phyloP scores from a whole-genome alignment of 2,329 filamentous ascomycete species.

The Alternaria burnsii region DNA sequence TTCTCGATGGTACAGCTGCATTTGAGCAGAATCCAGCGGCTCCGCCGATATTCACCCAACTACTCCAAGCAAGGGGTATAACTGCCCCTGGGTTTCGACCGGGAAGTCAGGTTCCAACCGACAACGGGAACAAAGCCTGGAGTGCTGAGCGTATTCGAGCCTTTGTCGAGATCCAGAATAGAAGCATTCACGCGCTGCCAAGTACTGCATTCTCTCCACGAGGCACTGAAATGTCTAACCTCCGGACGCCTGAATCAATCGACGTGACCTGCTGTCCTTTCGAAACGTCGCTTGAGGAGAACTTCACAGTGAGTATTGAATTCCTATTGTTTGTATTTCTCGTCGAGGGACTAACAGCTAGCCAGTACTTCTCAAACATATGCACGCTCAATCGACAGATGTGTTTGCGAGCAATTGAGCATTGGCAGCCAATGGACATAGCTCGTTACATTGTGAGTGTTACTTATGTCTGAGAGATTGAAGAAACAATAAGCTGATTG shows the following conservation, averaged over 20 bases:
- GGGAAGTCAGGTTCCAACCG: not conserved
- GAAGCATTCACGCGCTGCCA: not conserved
- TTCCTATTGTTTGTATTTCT: not conserved
- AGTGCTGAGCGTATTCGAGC: slow-evolving; percentile 7
- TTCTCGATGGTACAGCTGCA: not conserved
- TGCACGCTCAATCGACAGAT: slow-evolving; percentile 11
- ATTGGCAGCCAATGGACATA: slow-evolving; percentile 6
- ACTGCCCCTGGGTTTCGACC: not conserved
- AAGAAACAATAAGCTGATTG: not conserved
- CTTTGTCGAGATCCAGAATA: slow-evolving; percentile 8
- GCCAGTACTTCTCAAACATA: slow-evolving; percentile 4
- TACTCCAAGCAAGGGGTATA: not conserved
- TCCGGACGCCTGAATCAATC: slow-evolving; percentile 11
- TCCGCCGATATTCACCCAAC: not conserved
- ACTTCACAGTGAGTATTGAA: slow-evolving; percentile 6
- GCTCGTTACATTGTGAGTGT: slow-evolving; percentile 7
- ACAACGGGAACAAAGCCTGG: slow-evolving; percentile 7
- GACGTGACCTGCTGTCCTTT: slow-evolving; percentile 13
- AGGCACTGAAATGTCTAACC: slow-evolving; percentile 10
- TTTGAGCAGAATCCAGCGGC: not conserved
- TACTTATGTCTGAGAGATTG: not conserved
- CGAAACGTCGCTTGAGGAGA: slow-evolving; percentile 12
- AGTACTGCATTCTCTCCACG: not conserved
- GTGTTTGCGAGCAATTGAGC: slow-evolving; percentile 1
- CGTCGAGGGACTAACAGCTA: not conserved